Base-by-base conservation (phyloP, 108 stramenopile species). In the Pseudonitzschia delicatissima region DNA sequence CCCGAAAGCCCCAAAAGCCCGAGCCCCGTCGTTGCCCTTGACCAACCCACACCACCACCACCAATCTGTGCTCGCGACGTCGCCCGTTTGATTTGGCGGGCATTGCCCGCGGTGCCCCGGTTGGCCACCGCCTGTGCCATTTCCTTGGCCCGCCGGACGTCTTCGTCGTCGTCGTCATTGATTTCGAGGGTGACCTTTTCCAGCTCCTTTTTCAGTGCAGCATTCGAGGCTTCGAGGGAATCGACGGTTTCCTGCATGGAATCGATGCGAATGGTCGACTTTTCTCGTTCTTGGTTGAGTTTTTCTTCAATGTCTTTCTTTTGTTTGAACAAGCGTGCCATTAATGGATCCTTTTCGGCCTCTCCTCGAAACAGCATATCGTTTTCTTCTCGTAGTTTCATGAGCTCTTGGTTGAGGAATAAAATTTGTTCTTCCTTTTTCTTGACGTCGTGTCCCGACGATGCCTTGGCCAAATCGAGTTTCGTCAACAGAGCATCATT, bases 391-490 rank as follows among this genome's bases (percentile, higher is more conserved):
- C 31, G 25, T n/a, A 58, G 57, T 12, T 17, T 11, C 5, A 11
- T n/a, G 5, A 58, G 8, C 33, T 58, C 57, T 23, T 23, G 7
- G 13, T 27, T 58, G 31, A 58, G 28, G 8, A 33, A 7, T 13
- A 23, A 27, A 58, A 58, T 11, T n/a, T 32, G 25, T 32, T 58
- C 57, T 32, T 58, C 57, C 23, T 58, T 58, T 32, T 58, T 58
- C 28, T 58, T 58, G 7, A 32, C 13, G 13, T 58, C 57, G 8
- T 58, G 57, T 32, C 33, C 31, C 9, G 57, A 27, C 28, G 57
- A 21, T 29, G 57, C 31, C 25, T n/a, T 27, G 28, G 28, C 57
- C 7, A 58, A 9, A 12, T 58, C 28, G 12, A 58, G 31, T 23
- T 58, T 58, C 5, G 31, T 27, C 33, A 33, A 11, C 6, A 58